Percentiles rank a stretch among this genome's conserved stretches.
Conservation (phyloP, 352 stramenopile species). For the Pythium guiyangense region DNA sequence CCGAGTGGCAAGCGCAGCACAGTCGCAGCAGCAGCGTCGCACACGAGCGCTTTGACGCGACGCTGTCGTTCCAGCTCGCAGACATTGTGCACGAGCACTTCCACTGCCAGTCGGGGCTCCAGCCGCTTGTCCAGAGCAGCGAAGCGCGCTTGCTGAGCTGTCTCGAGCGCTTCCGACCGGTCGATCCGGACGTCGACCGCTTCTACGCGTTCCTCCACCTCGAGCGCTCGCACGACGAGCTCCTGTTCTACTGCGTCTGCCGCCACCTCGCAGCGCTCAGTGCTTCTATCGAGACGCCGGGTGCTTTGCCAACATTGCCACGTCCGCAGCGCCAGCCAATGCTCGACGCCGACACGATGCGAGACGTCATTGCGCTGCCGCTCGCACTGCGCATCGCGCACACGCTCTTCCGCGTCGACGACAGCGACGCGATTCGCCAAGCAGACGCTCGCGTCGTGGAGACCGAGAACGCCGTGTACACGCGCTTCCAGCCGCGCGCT, state of each 20-base stretch:
- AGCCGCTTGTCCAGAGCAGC: conserved; percentile 41
- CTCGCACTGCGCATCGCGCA: conserved; percentile 40
- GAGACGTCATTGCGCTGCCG: conserved; percentile 43
- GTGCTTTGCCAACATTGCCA: conserved; percentile 9
- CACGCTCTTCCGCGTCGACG: conserved; percentile 44
- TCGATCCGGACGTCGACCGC: conserved; percentile 52
- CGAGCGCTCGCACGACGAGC: conserved; percentile 46
- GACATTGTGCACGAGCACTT: conserved; percentile 57
- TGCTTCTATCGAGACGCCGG: background rate
- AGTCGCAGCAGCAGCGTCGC: conserved; percentile 6
- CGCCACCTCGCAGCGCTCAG: conserved; percentile 22
- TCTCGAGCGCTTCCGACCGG: conserved; percentile 31
- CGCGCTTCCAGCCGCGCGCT: conserved; percentile 40
- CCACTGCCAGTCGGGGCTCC: conserved; percentile 51
- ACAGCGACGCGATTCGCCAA: conserved; percentile 28
- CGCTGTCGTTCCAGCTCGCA: conserved; percentile 26
- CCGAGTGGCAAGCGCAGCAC: conserved; percentile 30
- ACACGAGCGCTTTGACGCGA: background rate
- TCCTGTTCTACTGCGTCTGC: conserved; percentile 60
- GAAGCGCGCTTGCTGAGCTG: conserved; percentile 22
- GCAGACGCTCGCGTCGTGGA: conserved; percentile 42
- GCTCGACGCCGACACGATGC: conserved; percentile 45
- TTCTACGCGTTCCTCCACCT: conserved; percentile 53
- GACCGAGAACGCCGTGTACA: conserved; percentile 51
- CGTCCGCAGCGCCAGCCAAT: conserved; percentile 28